A percentile compares a stretch with the other conserved stretches of the same genome.
phyloP scores from a whole-genome alignment of 2,329 filamentous ascomycete species.

The Thielaviopsis punctulata region DNA sequence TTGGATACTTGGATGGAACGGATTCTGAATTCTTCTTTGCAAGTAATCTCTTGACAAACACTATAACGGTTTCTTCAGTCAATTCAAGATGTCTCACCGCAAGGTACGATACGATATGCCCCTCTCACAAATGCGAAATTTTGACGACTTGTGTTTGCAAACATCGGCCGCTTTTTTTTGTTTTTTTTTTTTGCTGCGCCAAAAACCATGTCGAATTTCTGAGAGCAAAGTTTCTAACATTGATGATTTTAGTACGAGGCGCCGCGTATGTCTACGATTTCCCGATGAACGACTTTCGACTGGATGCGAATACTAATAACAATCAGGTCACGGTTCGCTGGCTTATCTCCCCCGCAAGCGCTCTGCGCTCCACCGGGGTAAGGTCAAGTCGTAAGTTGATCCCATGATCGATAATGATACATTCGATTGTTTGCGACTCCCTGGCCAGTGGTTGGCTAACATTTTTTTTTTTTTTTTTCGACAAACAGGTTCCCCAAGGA shows the following conservation, averaged over 20 bases:
- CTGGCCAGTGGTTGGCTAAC: background rate
- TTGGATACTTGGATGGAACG: constrained; percentile 7
- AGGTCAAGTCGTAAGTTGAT: constrained; percentile 83
- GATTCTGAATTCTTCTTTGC: constrained; percentile 4
- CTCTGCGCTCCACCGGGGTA: constrained; percentile 82
- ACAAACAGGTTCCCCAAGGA: constrained; percentile 87
- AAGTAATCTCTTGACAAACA: constrained; percentile 10
- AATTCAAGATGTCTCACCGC: constrained; percentile 14
- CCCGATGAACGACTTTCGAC: background rate
- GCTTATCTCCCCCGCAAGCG: constrained; percentile 82
- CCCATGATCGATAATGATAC: background rate
- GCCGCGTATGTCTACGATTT: constrained; percentile 40
- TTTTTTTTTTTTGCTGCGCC: background rate
- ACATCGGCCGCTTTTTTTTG: background rate
- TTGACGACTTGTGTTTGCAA: background rate
- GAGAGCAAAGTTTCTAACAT: constrained; percentile 5
- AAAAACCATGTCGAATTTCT: background rate
- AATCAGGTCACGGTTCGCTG: constrained; percentile 59
- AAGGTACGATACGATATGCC: constrained; percentile 12
- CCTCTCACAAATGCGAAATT: background rate
- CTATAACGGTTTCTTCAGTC: constrained; percentile 11
- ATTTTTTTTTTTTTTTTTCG: constrained; percentile 8
- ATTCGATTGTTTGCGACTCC: background rate
- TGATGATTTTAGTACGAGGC: constrained; percentile 44
- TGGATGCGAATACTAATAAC: constrained; percentile 3